Percentiles rank a stretch among this genome's conserved stretches.
phyloP scores from a whole-genome alignment of 2,329 filamentous ascomycete genomes.

The Coniochaeta sp. region DNA sequence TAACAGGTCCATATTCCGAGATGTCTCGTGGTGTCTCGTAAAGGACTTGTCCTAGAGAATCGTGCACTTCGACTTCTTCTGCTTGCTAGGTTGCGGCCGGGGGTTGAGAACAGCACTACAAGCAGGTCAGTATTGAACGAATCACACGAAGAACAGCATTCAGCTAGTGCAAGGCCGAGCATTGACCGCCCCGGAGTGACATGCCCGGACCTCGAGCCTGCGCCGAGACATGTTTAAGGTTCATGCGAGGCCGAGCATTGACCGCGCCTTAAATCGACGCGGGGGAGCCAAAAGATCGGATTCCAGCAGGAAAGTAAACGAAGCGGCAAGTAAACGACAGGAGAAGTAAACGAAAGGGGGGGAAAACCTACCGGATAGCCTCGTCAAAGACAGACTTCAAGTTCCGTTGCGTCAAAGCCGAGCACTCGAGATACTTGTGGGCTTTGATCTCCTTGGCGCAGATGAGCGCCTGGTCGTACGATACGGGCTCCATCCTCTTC shows the following conservation, averaged over 20 bases:
- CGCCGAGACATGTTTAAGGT: neutral
- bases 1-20: neutral
- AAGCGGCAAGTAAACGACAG: constrained; percentile 13
- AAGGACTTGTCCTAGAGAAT: constrained; percentile 45
- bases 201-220: no score
- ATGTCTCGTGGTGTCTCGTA: neutral
- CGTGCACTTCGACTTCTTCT: constrained; percentile 61
- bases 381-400: constrained; percentile 98
- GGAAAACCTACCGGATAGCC: constrained; percentile 70
- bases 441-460: constrained; percentile 92
- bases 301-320: constrained; percentile 8
- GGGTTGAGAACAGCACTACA: constrained; percentile 65
- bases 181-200: neutral
- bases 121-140: constrained; percentile 9
- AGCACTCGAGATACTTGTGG: constrained; percentile 97
- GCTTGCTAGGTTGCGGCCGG: constrained; percentile 46
- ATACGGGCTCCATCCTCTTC: constrained; percentile 96
- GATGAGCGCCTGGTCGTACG: constrained; percentile 82
- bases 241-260: neutral
- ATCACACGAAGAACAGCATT: neutral
- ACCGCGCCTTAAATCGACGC: neutral
- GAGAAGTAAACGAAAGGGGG: neutral
- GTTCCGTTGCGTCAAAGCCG: constrained; percentile 91
- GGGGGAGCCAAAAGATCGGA: neutral
- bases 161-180: neutral